These are phyloP conservation scores for Prunus davidiana DNA, from an alignment of 306 rosid genomes.

Conservation along the genomic window DNA sequence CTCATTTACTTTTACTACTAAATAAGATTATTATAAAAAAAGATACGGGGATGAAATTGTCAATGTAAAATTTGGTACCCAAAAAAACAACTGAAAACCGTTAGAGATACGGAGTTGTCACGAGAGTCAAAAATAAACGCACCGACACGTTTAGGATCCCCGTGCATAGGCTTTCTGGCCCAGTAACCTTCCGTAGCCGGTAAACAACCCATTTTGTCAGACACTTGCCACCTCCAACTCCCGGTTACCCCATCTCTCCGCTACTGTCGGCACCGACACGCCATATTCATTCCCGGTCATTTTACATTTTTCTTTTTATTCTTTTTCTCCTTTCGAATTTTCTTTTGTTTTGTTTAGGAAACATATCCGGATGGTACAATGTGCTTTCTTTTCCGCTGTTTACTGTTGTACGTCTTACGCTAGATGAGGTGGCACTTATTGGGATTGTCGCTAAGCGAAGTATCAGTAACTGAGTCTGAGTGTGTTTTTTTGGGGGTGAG, in stretches of 20 bases:
- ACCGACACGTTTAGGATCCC: slow-evolving; percentile 18
- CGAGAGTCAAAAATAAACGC: slow-evolving; percentile 21
- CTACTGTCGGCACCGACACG: slow-evolving; percentile 77
- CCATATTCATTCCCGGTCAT: slow-evolving; percentile 42
- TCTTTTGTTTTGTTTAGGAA: not conserved
- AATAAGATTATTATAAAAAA: too few species aligned
- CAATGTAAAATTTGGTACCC: not conserved
- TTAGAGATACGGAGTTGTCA: not conserved
- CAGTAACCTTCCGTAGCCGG: slow-evolving; percentile 13
- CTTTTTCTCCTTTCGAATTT: too few species aligned
- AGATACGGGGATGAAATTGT: too few species aligned
- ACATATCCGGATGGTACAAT: not conserved
- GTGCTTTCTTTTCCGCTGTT: slow-evolving; percentile 11
- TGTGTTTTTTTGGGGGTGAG: not conserved
- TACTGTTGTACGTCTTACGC: not conserved
- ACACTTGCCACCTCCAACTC: slow-evolving; percentile 9
- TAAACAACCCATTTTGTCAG: not conserved
- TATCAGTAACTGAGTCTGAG: not conserved
- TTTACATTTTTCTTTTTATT: not conserved
- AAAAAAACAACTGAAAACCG: not conserved
- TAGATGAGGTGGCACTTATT: not conserved
- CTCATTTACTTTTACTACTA: too few species aligned
- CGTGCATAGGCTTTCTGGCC: slow-evolving; percentile 2
- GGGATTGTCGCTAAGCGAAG: not conserved
- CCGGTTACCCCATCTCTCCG: slow-evolving; percentile 24